Base-by-base conservation (phyloP, 129 eudicot genomes). In the Pseudognaphalium luteoalbum region DNA sequence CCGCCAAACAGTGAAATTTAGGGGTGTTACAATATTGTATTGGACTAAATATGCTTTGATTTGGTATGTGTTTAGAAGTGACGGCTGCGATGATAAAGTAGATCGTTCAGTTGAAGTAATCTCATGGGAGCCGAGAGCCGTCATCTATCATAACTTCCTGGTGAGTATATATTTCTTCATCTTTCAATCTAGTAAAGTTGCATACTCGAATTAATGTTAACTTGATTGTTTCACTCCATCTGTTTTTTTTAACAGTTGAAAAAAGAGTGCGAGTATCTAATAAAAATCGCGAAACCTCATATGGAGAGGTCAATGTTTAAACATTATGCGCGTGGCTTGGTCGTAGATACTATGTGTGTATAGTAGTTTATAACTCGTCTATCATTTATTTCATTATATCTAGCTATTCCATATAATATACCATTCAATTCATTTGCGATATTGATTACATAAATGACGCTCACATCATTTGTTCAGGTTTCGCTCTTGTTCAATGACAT, bases 291-390 rank as follows among this genome's bases (percentile, higher is more conserved):
- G 41, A 85, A 90, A 88, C 98, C 98, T 73, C 88, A 90, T 65
- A 93, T 93, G 98, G 74, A 72, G 21, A 93, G 88, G 91, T 93
- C 98, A 44, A 82, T 89, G 17, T 96, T 93, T 68, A 95, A 87
- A 54, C 96, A 93, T 83, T 83, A 82, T 58, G 75, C 33, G 6
- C 91, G 91, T 39, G 97, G 98, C 64, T 74, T 87, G 80, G 91
- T 35, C 76, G 84, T 68, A 77, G 98, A 87, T 75, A 93, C 93
- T 78, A 32, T 2, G 34, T 25, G 28, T 25, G 28, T 25, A 25
- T 25, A 25, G 86, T 81, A 71, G 68, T 58, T 54, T 6, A 29
- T 72, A 71, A 56, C 15, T 51, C 19, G 39, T 4, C 6, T 34
- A 34, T 34, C 5, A 4, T 0, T 34, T 0, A 34, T 34, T 34